Evolutionary conservation across 2,329 filamentous ascomycete genomes (phyloP), one percentile per base, ranked within the genome.

Genomic region (Beauveria rudraprayagi): DNA sequence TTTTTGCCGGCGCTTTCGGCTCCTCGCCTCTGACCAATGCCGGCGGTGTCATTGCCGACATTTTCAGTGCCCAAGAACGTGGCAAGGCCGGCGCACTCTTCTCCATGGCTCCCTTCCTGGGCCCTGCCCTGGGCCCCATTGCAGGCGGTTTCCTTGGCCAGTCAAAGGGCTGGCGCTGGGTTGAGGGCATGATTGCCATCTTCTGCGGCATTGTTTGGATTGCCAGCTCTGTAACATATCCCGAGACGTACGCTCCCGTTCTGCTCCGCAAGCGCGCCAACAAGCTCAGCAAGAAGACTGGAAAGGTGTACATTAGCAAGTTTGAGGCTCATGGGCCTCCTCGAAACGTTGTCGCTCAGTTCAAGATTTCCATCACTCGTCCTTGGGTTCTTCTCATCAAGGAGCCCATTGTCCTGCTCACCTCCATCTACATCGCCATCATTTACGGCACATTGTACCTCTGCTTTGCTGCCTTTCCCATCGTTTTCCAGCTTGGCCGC

Each of bases 381-480:
- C 87, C 87, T 1, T 87, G 83, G 84, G 72, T 85, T 43, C 74
- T 90, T 5, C 77, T 90, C 1, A 84, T 89, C 75, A 73, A 73
- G 57, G 86, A 90, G 66, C 86, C 86, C 5, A 89, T 89, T 64
- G 84, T 89, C 26, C 70, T 88, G 11, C 74, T 89, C 10, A 77
- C 85, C 5, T 82, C 80, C 7, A 74, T 88, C 28, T 89, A 89
- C 75, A 82, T 86, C 77, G 82, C 84, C 64, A 85, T 81, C 63
- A 72, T 82, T 64, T 82, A 82, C 65, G 78, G 78, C 24, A 82
- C 80, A 0, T 69, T 84, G 4, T 85, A 83, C 69, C 76, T 83
- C 69, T 75, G 80, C 62, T 83, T 83, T 63, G 77, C 75, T 17
- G 80, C 80, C 3, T 83, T 81, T 66, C 81, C 81, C 9, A 82